phyloP scores from a whole-genome alignment of 179 eudicot genomes.

The Actinidia polygama region DNA sequence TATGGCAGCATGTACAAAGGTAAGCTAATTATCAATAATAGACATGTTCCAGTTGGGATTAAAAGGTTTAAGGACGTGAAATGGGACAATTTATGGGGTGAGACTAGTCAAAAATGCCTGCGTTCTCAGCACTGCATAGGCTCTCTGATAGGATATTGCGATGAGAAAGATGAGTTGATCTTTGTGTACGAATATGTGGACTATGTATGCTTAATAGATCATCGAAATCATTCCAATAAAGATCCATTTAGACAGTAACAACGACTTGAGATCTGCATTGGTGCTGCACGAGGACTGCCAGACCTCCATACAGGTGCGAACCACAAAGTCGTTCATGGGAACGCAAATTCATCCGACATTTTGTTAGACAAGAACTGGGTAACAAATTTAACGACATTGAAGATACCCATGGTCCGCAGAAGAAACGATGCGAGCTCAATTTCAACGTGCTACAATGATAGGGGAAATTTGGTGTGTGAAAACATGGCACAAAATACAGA shows the following conservation, averaged over 20 bases:
- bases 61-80: background rate
- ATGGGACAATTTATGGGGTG: background rate
- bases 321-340: background rate
- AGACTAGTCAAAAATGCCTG: background rate
- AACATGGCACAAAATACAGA: background rate
- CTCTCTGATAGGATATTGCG: background rate
- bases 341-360: background rate
- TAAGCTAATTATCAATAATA: background rate
- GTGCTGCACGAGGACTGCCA: background rate
- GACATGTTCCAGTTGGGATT: background rate
- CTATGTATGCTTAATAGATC: background rate
- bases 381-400: background rate
- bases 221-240: background rate
- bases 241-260: background rate
- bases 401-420: background rate
- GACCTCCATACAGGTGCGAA: background rate
- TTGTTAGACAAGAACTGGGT: background rate
- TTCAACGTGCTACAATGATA: too few species aligned
- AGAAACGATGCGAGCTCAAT: too few species aligned
- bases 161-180: background rate
- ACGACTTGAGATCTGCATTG: background rate
- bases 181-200: background rate
- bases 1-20: background rate
- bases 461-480: background rate
- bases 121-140: background rate